These are phyloP conservation scores for Yamadazyma aaseri DNA, from an alignment of 1,139 yeast genomes.

Conservation along the genomic window DNA sequence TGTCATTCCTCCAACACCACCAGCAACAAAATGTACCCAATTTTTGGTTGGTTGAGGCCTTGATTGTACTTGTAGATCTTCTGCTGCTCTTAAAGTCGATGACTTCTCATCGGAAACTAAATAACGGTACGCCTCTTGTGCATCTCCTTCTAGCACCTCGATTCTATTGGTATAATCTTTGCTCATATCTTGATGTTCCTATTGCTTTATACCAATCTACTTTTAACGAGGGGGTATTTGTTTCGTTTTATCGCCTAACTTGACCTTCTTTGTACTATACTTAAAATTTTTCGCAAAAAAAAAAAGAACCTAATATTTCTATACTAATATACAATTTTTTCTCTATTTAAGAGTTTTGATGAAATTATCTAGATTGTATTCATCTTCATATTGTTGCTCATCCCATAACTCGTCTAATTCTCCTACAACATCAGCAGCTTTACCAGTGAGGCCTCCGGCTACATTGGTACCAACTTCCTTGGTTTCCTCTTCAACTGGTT, in stretches of 20 bases:
- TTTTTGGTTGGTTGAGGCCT: conserved; percentile 50
- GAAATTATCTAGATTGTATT: conserved; percentile 88
- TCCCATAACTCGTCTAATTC: conserved; percentile 97
- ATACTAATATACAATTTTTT: conserved; percentile 7
- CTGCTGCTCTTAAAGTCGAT: conserved; percentile 40
- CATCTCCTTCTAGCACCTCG: conserved; percentile 48
- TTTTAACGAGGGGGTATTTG: no score
- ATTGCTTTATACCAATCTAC: background rate
- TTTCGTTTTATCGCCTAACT: no score
- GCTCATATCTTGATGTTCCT: conserved; percentile 3
- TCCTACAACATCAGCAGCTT: conserved; percentile 74
- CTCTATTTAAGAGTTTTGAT: conserved; percentile 65
- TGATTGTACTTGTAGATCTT: conserved; percentile 18
- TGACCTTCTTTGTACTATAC: no score
- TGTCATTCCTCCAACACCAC: conserved; percentile 97
- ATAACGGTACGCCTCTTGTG: conserved; percentile 56
- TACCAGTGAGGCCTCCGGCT: conserved; percentile 59
- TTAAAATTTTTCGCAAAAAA: conserved; percentile 1
- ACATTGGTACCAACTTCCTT: conserved; percentile 50
- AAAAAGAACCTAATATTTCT: background rate
- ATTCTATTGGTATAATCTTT: conserved; percentile 12
- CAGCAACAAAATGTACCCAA: conserved; percentile 99
- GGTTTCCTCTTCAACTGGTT: conserved; percentile 27
- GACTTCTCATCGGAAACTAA: conserved; percentile 73
- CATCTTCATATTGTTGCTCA: conserved; percentile 93